A percentile compares a stretch with the other conserved stretches of the same genome.
Conservation (phyloP, 768 basidiomycete genomes). For the Tulasnella calospora region DNA sequence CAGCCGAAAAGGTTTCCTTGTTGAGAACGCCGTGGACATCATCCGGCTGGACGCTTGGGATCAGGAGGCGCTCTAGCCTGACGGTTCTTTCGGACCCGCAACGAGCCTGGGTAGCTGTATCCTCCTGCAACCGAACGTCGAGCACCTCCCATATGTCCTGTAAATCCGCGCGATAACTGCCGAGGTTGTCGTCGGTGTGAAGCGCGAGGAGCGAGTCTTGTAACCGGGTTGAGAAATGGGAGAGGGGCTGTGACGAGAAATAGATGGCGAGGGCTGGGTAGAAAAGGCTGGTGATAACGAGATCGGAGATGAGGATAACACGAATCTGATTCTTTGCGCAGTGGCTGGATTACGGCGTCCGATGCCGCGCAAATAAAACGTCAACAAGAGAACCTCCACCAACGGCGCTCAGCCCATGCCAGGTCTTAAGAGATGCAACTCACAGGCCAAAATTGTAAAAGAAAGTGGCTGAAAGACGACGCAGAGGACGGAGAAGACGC, state of each 20-base stretch:
- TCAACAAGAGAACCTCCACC: background rate
- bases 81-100: slow-evolving; percentile 66
- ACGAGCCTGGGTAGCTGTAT: slow-evolving; percentile 64
- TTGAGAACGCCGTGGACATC: slow-evolving; percentile 49
- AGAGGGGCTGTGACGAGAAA: slow-evolving; percentile 61
- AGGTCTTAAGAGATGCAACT: background rate
- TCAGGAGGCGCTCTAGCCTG: slow-evolving; percentile 70
- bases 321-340: slow-evolving; percentile 88
- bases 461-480: background rate
- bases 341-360: slow-evolving; percentile 47
- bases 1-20: slow-evolving; percentile 56
- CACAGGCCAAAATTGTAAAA: slow-evolving; percentile 26
- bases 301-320: slow-evolving; percentile 77
- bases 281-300: slow-evolving; percentile 84
- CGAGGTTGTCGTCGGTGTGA: slow-evolving; percentile 48
- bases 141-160: slow-evolving; percentile 68
- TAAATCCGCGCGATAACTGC: slow-evolving; percentile 48
- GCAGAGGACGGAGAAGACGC: slow-evolving; percentile 9
- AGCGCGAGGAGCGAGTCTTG: slow-evolving; percentile 45
- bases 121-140: slow-evolving; percentile 59
- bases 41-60: slow-evolving; percentile 51
- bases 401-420: background rate
- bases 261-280: slow-evolving; percentile 87
- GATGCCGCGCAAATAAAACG: background rate
- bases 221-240: slow-evolving; percentile 53